phyloP scores from a whole-genome alignment of 2,329 filamentous ascomycete species.

The Periconia sp. region DNA sequence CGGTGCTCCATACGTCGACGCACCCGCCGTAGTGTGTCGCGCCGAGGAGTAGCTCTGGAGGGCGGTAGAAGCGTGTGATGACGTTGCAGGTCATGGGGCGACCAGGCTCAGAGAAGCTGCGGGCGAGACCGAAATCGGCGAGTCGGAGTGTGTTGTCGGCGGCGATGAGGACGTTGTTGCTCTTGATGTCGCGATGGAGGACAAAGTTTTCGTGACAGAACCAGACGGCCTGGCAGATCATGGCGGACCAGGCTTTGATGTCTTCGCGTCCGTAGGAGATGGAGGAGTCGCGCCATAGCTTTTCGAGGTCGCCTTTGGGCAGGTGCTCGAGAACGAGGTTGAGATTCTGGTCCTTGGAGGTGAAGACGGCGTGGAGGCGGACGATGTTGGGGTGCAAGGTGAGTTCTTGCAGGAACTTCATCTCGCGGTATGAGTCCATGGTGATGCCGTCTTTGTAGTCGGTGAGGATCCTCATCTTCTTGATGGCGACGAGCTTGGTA shows the following conservation, averaged over 20 bases:
- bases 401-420: slow-evolving; percentile 93
- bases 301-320: slow-evolving; percentile 90
- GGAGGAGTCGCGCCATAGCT: slow-evolving; percentile 76
- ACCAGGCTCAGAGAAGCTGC: slow-evolving; percentile 86
- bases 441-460: slow-evolving; percentile 90
- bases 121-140: slow-evolving; percentile 94
- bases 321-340: slow-evolving; percentile 94
- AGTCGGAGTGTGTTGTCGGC: slow-evolving; percentile 92
- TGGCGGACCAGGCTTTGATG: slow-evolving; percentile 98
- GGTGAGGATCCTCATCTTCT: slow-evolving; percentile 85
- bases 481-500: slow-evolving; percentile 79
- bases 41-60: slow-evolving; percentile 90
- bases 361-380: slow-evolving; percentile 87
- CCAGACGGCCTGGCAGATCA: slow-evolving; percentile 90
- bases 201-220: slow-evolving; percentile 96
- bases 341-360: slow-evolving; percentile 93
- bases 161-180: slow-evolving; percentile 94
- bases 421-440: slow-evolving; percentile 92
- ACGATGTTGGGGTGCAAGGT: slow-evolving; percentile 92
- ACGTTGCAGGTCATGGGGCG: slow-evolving; percentile 89
- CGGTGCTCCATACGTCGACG: slow-evolving; percentile 93
- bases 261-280: slow-evolving; percentile 85
- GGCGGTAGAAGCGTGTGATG: slow-evolving; percentile 95
- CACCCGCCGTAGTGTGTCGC: slow-evolving; percentile 85
- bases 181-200: slow-evolving; percentile 97